Percentiles rank a stretch among this genome's conserved stretches.
phyloP scores from a whole-genome alignment of 306 rosid genomes.

The Vicia villosa region DNA sequence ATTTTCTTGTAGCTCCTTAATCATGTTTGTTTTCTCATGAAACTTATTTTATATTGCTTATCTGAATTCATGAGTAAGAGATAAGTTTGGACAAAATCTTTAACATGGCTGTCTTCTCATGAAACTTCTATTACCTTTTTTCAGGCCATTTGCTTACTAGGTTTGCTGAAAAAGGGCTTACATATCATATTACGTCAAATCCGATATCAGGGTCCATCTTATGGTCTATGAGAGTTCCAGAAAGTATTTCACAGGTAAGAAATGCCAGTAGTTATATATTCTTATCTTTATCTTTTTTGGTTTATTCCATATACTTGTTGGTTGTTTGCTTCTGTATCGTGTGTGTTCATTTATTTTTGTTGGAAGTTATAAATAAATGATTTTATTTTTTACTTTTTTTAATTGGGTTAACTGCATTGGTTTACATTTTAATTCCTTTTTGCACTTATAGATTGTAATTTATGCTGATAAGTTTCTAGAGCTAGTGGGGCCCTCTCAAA shows the following conservation, averaged over 20 bases:
- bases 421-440: neutral
- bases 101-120: slow-evolving; percentile 7
- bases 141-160: slow-evolving; percentile 82
- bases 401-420: slow-evolving; percentile 1
- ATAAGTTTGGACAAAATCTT: neutral
- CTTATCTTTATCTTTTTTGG: neutral
- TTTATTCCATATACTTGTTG: neutral
- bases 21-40: slow-evolving; percentile 32
- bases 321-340: neutral
- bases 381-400: neutral
- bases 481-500: neutral
- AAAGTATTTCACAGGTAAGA: slow-evolving; percentile 73
- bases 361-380: neutral
- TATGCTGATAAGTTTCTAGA: slow-evolving; percentile 15
- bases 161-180: slow-evolving; percentile 83
- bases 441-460: slow-evolving; percentile 2
- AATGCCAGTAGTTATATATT: slow-evolving; percentile 10
- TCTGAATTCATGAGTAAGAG: neutral
- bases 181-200: slow-evolving; percentile 80
- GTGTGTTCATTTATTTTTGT: slow-evolving; percentile 5
- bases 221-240: slow-evolving; percentile 92
- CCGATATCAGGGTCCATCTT: slow-evolving; percentile 78
- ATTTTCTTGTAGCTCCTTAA: slow-evolving; percentile 8
- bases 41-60: slow-evolving; percentile 25
- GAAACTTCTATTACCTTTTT: slow-evolving; percentile 28